phyloP scores from a whole-genome alignment of 495 filamentous ascomycete species.

The Penicillium paradoxum region DNA sequence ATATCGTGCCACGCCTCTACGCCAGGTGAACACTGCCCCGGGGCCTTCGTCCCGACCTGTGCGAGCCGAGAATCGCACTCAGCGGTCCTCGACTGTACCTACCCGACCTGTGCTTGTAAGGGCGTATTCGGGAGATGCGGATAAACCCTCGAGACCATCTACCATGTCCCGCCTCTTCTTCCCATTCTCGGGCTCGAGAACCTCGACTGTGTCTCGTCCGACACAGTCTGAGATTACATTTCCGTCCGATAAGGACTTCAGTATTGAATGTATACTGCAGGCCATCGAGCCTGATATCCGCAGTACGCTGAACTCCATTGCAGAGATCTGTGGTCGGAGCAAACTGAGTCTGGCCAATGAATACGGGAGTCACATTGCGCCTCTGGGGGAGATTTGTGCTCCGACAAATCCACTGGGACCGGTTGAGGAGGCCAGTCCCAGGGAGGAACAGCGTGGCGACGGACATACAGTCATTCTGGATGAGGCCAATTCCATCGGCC shows the following conservation, averaged over 20 bases:
- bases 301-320: conserved; percentile 55
- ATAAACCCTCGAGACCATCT: conserved; percentile 13
- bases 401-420: conserved; percentile 32
- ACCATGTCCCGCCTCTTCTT: conserved; percentile 37
- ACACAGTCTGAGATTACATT: conserved; percentile 25
- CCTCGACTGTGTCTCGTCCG: conserved; percentile 12
- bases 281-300: conserved; percentile 56
- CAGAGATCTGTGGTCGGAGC: conserved; percentile 59
- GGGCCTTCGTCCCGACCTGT: conserved; percentile 22
- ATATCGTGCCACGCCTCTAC: conserved; percentile 27
- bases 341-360: conserved; percentile 59
- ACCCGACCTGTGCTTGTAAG: conserved; percentile 44
- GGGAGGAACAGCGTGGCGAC: conserved; percentile 27
- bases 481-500: conserved; percentile 24
- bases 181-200: conserved; percentile 20
- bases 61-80: conserved; percentile 14
- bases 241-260: conserved; percentile 50
- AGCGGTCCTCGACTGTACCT: conserved; percentile 22
- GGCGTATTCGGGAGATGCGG: conserved; percentile 37
- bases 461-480: conserved; percentile 30
- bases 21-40: conserved; percentile 25
- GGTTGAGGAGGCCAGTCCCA: conserved; percentile 40
- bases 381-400: conserved; percentile 52
- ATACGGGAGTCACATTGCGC: conserved; percentile 59
- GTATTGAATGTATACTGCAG: conserved; percentile 55